phyloP scores from a whole-genome alignment of 73 alveolate genomes.

The Uronychia binucleata region DNA sequence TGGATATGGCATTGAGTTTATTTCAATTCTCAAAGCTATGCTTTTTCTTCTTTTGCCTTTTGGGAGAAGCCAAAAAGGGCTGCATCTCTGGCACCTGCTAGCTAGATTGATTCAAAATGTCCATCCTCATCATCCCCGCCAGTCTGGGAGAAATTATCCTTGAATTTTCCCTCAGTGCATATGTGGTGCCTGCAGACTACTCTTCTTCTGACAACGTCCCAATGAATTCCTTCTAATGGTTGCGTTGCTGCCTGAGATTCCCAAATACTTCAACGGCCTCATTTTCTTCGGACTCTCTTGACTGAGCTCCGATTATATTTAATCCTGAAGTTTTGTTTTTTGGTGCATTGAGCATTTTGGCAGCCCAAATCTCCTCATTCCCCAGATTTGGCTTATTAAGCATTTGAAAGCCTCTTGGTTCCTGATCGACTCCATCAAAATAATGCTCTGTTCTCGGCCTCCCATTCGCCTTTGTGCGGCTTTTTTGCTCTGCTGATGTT shows the following conservation, averaged over 20 bases:
- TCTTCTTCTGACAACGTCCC: neutral
- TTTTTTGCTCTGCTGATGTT: neutral
- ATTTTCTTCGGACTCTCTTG: neutral
- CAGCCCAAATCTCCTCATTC: neutral
- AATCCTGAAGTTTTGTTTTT: neutral
- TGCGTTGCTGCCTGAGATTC: neutral
- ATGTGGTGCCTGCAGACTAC: neutral
- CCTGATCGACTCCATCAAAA: neutral
- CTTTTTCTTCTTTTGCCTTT: neutral
- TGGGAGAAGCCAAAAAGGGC: neutral
- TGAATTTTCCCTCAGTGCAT: neutral
- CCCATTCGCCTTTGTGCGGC: neutral
- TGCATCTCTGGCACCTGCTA: neutral
- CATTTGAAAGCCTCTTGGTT: neutral
- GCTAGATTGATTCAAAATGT: neutral
- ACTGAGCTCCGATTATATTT: neutral
- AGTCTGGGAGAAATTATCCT: neutral
- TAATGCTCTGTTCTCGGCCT: neutral
- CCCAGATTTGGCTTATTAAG: neutral
- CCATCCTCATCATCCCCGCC: neutral
- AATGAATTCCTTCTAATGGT: neutral
- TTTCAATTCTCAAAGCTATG: neutral
- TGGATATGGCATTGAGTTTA: too few relatives aligned
- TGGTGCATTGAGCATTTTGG: neutral
- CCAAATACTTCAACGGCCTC: neutral